Percentiles rank a stretch among this genome's conserved stretches.
phyloP scores from a whole-genome alignment of 345 rosid species.

The Populus deltoides region DNA sequence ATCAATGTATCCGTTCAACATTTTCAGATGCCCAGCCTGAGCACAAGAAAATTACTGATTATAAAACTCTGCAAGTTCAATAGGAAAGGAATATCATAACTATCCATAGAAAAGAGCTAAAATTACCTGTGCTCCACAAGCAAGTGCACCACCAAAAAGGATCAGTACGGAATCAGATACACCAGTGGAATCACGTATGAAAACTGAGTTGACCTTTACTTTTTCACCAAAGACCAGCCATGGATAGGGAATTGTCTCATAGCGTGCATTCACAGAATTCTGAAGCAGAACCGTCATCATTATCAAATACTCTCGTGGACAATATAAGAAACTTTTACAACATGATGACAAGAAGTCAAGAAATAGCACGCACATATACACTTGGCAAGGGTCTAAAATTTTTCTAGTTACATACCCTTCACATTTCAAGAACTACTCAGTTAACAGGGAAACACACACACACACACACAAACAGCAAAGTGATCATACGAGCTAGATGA shows the following conservation, averaged over 20 bases:
- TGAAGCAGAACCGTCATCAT: conserved; percentile 33
- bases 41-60: conserved; percentile 9
- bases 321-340: not conserved
- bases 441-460: not conserved
- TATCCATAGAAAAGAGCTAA: not conserved
- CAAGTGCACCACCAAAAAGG: conserved; percentile 81
- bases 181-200: conserved; percentile 95
- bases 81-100: not conserved
- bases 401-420: not conserved
- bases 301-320: not conserved
- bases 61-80: not conserved
- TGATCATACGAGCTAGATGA: not conserved
- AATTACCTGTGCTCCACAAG: conserved; percentile 67
- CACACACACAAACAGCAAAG: not conserved
- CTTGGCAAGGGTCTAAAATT: not conserved
- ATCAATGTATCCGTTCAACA: conserved; percentile 88
- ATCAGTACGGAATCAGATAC: conserved; percentile 87
- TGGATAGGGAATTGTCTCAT: conserved; percentile 83
- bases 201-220: conserved; percentile 85
- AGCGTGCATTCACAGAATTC: conserved; percentile 95
- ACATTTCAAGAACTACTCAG: not conserved
- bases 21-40: conserved; percentile 90
- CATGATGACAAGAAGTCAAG: not conserved
- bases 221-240: conserved; percentile 98
- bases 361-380: not conserved